Percentiles rank a stretch among this genome's conserved stretches.
Evolutionary conservation across 2,329 filamentous ascomycete species (phyloP).

Genomic region (Fusarium scirpi): DNA sequence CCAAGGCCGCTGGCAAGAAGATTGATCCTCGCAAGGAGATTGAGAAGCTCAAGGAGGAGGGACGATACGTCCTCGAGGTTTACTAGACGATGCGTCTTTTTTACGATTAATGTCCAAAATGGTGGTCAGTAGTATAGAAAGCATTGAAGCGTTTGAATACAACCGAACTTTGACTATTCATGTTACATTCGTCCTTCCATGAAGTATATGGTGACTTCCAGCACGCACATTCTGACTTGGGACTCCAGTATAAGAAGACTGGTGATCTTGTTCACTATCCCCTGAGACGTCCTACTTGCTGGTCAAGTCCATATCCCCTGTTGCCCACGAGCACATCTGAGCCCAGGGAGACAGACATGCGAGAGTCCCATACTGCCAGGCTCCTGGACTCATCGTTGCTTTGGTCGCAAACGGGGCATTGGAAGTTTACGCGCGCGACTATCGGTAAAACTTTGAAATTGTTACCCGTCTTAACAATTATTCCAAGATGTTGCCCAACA

Average conservation of each 20-base stretch:
- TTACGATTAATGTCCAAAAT: conserved; percentile 37
- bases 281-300: too few relatives aligned
- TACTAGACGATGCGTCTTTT: conserved; percentile 69
- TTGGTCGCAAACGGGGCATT: neutral
- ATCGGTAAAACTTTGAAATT: conserved; percentile 28
- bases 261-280: neutral
- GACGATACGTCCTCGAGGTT: conserved; percentile 95
- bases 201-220: neutral
- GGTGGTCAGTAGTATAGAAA: conserved; percentile 39
- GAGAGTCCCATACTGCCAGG: neutral
- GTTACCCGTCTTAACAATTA: conserved; percentile 38
- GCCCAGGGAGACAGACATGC: neutral
- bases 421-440: conserved; percentile 31
- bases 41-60: conserved; percentile 95
- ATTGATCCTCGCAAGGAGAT: conserved; percentile 90
- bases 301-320: neutral
- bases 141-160: conserved; percentile 45
- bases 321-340: neutral
- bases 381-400: neutral
- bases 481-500: conserved; percentile 10
- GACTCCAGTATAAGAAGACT: neutral
- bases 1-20: conserved; percentile 78
- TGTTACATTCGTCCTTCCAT: neutral
- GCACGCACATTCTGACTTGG: neutral
- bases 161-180: conserved; percentile 9